Conservation (phyloP, 2,329 filamentous ascomycete species). For the Fusarium piperis region DNA sequence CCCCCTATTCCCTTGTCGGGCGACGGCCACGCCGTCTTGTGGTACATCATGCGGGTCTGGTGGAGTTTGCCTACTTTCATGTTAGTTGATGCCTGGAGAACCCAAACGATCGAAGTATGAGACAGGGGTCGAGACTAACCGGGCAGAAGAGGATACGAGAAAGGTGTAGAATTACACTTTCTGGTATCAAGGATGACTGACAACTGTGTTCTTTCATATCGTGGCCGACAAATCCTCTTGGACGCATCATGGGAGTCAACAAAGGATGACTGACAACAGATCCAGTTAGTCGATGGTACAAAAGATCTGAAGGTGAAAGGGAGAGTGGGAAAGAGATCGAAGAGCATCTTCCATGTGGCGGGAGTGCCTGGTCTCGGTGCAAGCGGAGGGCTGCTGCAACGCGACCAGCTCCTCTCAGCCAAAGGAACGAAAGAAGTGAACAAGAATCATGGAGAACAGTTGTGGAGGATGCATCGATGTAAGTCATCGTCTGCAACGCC, state of each 20-base stretch:
- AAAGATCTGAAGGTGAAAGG: not conserved
- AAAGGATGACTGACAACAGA: not conserved
- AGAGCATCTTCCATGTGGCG: not conserved
- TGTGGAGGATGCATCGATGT: not conserved
- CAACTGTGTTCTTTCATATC: no score
- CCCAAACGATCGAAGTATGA: not conserved
- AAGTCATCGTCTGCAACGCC: not conserved
- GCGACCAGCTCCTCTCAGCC: not conserved
- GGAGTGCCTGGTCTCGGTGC: not conserved
- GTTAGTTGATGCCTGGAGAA: not conserved
- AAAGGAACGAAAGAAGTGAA: not conserved
- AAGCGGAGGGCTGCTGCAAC: not conserved
- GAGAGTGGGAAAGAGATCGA: not conserved
- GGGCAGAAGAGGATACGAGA: no score
- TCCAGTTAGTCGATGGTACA: not conserved
- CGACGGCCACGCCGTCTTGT: not conserved
- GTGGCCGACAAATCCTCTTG: no score
- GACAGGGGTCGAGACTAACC: not conserved
- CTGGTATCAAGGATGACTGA: not conserved
- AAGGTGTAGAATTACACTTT: not conserved
- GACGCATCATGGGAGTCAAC: no score
- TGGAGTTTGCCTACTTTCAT: not conserved
- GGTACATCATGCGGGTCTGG: not conserved
- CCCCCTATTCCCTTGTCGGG: not conserved
- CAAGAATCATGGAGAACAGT: not conserved